A percentile compares a stretch with the other conserved stretches of the same genome.
Evolutionary conservation across 805 yeast genomes (phyloP).

Genomic region (Teunomyces barrocoloradensis): DNA sequence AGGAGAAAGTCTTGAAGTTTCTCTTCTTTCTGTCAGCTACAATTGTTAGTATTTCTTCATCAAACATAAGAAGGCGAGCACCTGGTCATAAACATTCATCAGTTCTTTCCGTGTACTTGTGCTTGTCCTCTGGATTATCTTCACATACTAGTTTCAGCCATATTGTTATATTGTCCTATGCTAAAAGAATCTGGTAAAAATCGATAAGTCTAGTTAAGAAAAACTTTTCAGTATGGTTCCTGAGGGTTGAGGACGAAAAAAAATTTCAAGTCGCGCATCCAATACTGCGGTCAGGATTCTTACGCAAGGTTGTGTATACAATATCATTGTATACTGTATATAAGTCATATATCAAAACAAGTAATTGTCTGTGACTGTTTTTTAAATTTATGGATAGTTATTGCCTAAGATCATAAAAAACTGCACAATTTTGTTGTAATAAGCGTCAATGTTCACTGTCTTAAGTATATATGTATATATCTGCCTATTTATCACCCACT

Average conservation of each 20-base stretch:
- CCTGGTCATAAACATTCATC: neutral
- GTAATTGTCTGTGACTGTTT: constrained; percentile 2
- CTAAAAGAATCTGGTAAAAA: constrained; percentile 9
- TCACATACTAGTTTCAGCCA: constrained; percentile 39
- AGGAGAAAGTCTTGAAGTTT: constrained; percentile 93
- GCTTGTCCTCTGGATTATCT: neutral
- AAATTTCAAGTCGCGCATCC: neutral
- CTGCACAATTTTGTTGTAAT: too few relatives aligned
- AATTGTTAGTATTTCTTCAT: constrained; percentile 15
- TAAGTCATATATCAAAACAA: neutral
- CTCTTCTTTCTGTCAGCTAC: constrained; percentile 76
- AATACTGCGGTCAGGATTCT: constrained; percentile 1
- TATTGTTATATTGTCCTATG: constrained; percentile 17
- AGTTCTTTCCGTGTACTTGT: neutral
- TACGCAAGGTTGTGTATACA: neutral
- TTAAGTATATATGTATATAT: too few relatives aligned
- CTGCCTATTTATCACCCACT: too few relatives aligned
- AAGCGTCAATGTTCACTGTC: too few relatives aligned
- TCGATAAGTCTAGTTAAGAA: constrained; percentile 9
- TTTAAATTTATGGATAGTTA: neutral
- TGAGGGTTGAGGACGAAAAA: constrained; percentile 2
- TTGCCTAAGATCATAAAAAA: neutral
- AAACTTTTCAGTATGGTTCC: constrained; percentile 11
- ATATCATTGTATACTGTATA: neutral
- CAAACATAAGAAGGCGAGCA: neutral